Base-by-base conservation (phyloP, 805 yeast genomes). In the Sungouiella blattae region DNA sequence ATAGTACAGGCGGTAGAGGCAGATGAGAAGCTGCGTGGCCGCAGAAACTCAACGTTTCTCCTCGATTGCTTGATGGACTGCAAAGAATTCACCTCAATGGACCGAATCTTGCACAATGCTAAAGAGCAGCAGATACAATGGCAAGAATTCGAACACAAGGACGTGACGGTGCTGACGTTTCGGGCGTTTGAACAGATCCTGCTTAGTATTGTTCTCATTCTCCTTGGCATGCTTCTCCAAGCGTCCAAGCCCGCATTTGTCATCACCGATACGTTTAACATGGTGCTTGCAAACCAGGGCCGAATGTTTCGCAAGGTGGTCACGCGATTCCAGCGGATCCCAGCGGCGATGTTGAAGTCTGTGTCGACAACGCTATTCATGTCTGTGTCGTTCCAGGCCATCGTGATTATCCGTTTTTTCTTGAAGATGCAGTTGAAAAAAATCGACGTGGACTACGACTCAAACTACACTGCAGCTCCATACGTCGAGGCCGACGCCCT, bases 61-160 rank as follows among this genome's bases (percentile, higher is more conserved):
- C 44, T 63, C 6, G 49, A 55, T 18, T 60, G 69, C 37, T 46
- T 66, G 24, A 36, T 67, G 11, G 49, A 48, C 35, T 63, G 70
- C 39, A 22, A 34, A 11, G 40, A 46, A n/a, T 11, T 28, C 22
- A n/a, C 42, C 23, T 31, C 43, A 32, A 8, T 36, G 32, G 18
- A 25, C 34, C 5, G 33, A 37, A 18, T 26, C 44, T 18, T 25
- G 33, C 11, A 30, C 23, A 4, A 33, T 46, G 18, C 44, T 50
- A 17, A 39, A 14, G 40, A 46, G 15, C 71, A 66, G 40, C 38
- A 51, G 18, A 30, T 30, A 3, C 34, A 42, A 11, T 62, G 66
- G 66, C 30, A 41, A 12, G 39, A 38, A 11, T 35, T 53, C 17
- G 43, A 35, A 7, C n/a, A n/a, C n/a, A n/a, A 20, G 22, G 9